These are phyloP conservation scores for Kuraishia capsulata DNA, from an alignment of 805 yeast species.

Conservation along the genomic window DNA sequence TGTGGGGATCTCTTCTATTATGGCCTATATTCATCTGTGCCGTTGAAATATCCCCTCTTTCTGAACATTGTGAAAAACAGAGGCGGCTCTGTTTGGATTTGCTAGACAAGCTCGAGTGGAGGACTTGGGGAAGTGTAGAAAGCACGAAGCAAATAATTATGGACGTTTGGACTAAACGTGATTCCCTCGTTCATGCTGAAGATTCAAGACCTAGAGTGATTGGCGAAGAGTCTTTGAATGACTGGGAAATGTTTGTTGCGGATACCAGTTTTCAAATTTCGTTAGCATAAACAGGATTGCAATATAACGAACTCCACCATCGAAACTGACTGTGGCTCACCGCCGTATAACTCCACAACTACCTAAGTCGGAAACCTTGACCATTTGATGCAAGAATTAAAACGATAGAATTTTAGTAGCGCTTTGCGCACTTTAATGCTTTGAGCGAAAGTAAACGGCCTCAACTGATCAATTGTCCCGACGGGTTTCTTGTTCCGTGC, in stretches of 20 bases:
- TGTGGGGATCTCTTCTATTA: constrained; percentile 22
- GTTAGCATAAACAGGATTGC: constrained; percentile 16
- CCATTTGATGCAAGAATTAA: too few species aligned
- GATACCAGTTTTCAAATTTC: constrained; percentile 17
- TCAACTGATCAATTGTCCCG: too few species aligned
- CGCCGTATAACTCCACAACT: too few species aligned
- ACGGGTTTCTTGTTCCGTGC: too few species aligned
- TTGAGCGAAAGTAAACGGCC: too few species aligned
- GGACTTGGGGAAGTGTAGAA: constrained; percentile 21
- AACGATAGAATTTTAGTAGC: too few species aligned
- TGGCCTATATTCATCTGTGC: constrained; percentile 22
- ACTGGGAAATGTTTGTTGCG: constrained; percentile 24
- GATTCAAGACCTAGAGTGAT: too few species aligned
- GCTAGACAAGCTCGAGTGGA: constrained; percentile 16
- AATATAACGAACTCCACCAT: too few species aligned
- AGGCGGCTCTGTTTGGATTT: constrained; percentile 17
- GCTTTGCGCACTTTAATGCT: too few species aligned
- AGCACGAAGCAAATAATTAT: constrained; percentile 15
- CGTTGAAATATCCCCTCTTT: constrained; percentile 16
- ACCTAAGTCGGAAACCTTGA: too few species aligned
- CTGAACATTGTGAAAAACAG: constrained; percentile 16
- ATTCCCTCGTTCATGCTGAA: constrained; percentile 12
- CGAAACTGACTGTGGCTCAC: too few species aligned
- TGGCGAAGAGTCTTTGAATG: constrained; percentile 16
- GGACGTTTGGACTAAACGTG: constrained; percentile 22